Conservation (phyloP, 495 filamentous ascomycete species). For the Podospora conica region DNA sequence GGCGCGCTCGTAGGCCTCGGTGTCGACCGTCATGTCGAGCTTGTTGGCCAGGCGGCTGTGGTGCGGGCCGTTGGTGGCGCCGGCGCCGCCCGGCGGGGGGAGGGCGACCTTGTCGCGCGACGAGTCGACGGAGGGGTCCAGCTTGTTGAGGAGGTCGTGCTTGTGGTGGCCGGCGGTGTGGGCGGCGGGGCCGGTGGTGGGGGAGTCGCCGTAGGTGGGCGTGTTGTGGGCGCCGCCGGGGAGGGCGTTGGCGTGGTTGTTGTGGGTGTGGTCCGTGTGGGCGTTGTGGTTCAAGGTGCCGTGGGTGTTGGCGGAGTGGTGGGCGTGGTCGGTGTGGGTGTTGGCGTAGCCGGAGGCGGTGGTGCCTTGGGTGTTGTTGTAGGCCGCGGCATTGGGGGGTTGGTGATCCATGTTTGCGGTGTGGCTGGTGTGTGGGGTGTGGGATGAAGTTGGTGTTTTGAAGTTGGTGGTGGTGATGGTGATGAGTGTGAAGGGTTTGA, state of each 20-base stretch:
- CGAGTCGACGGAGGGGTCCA: conserved; percentile 55
- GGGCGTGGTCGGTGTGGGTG: neutral
- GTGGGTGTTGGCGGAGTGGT: neutral
- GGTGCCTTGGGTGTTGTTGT: neutral
- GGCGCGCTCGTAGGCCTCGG: conserved; percentile 2
- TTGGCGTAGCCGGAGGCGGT: neutral
- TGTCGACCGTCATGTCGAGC: conserved; percentile 22
- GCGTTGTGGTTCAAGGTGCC: neutral
- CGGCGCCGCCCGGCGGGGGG: conserved; percentile 10
- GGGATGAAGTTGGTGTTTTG: neutral
- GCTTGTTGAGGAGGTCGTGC: conserved; percentile 61
- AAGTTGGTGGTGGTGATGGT: neutral
- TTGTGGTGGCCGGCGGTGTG: conserved; percentile 43
- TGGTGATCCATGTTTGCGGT: neutral
- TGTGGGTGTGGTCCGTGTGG: no score
- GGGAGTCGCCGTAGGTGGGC: conserved; percentile 21
- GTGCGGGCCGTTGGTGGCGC: conserved; percentile 30
- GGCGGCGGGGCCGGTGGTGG: conserved; percentile 26
- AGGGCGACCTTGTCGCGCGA: conserved; percentile 33
- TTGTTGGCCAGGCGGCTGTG: conserved; percentile 34
- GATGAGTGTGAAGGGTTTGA: neutral
- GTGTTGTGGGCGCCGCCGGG: neutral
- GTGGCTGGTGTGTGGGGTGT: neutral
- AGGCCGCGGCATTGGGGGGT: neutral
- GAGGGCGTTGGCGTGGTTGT: conserved; percentile 5